Base-by-base conservation (phyloP, 1,284 basidiomycete species). In the Ceratobasidium sp. region DNA sequence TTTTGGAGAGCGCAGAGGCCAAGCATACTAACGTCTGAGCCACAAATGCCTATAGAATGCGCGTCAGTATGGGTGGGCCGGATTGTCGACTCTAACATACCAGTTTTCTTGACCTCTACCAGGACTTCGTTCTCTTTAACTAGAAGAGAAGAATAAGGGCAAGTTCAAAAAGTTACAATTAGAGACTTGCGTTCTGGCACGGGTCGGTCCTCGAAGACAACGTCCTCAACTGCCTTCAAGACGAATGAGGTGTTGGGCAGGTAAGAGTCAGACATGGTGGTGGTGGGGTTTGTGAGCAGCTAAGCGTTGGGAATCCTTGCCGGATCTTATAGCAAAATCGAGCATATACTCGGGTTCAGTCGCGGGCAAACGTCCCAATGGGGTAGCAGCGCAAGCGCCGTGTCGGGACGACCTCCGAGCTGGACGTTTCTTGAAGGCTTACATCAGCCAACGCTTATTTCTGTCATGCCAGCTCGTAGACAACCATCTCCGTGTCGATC, bases 31-130 rank as follows among this genome's bases (percentile, higher is more conserved):
- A 91, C 92, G 84, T 96, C 93, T 53, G 90, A 93, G 34, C 93
- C 93, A 78, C 94, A 96, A 72, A 96, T 93, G 68, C 93, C 92
- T 93, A 72, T 34, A 52, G 6, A 70, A 73, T 69, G 50, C 40
- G 64, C 1, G 58, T 34, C 43, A 56, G 31, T 47, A 25, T 40
- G 50, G 49, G 74, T 52, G 22, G 47, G 25, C 22, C 32, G 22
- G 25, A 15, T 27, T 53, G 73, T 35, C 20, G 27, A 31, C 68
- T 38, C 3, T 22, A 52, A 76, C 85, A 71, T 72, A 89, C 91
- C 92, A 25, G 94, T 95, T 80, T 96, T 95, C 80, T 94, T 94
- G 56, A 98, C 89, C 76, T 93, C 86, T 54, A 98, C 87, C 34
- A 98, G 86, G 50, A 96, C 94, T 75, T 97, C 91, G 75, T 91